Evolutionary conservation across 2,329 filamentous ascomycete species (phyloP), one percentile per base, ranked within the genome.

Genomic region (Ceratocystis destructans): DNA sequence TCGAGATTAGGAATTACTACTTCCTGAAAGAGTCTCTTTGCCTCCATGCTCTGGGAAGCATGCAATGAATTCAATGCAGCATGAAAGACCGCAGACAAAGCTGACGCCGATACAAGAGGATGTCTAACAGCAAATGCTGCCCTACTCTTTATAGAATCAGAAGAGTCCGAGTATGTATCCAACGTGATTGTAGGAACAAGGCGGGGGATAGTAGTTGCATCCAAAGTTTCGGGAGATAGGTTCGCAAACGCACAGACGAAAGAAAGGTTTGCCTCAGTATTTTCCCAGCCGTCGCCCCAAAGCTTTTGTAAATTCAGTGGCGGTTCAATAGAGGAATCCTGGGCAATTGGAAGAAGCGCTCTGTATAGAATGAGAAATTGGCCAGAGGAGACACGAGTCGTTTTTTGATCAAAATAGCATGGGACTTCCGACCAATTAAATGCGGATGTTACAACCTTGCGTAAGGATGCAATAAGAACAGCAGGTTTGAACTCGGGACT

Each of bases 241-340:
- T 88, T 89, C 25, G 93, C 81, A 73, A 93, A 96, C 20, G 91
- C 91, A 69, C 88, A 87, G 65, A 97, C 84, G 73, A 97, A 96
- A n/a, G 92, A 95, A 45, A 99, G 79, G 70, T 97, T 93, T 0
- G 94, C 90, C 69, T 96, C 86, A 15, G 88, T 83, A 70, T 95
- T 84, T 69, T 87, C 85, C 93, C 95, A 99, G 69, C 84, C 79
- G 72, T 92, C 92, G 67, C 92, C 92, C 92, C 94, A 97, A 25
- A 99, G 79, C 48, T 82, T 82, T 74, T 96, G 91, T 57, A 99
- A 87, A 73, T 96, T 90, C 71, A 97, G 85, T 28, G 71, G 73
- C 2, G 75, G 69, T 31, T 79, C 78, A 17, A 82, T 77, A 61
- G 83, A 78, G 8, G 79, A 76, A n/a, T 82, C 79, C 64, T 78